Evolutionary conservation across 106 monocot species (phyloP).

Genomic region (Iris macrosiphon): DNA sequence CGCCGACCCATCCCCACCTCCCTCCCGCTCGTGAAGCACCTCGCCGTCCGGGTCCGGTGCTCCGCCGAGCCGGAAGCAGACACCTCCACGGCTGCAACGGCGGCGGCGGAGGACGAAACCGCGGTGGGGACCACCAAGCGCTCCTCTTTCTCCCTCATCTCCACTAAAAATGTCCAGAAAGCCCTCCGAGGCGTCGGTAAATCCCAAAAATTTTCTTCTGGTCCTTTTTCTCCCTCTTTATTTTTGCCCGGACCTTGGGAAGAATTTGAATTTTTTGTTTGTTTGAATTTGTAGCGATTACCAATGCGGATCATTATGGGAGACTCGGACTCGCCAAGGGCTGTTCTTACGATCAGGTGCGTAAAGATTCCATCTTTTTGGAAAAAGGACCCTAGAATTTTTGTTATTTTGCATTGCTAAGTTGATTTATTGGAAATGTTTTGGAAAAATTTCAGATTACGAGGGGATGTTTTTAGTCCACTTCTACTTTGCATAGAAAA

Average conservation of each 20-base stretch:
- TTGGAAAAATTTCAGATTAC: too few relatives aligned
- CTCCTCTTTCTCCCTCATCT: constrained; percentile 36
- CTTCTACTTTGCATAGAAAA: too few relatives aligned
- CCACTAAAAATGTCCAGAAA: constrained; percentile 66
- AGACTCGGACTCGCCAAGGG: constrained; percentile 64
- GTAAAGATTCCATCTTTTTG: too few relatives aligned
- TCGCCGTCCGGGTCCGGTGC: constrained; percentile 21
- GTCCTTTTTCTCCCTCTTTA: not conserved
- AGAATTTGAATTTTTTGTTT: not conserved
- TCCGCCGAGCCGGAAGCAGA: constrained; percentile 24
- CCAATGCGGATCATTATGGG: constrained; percentile 71
- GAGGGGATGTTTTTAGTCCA: too few relatives aligned
- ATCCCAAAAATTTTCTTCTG: not conserved
- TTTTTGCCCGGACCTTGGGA: not conserved
- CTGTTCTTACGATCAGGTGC: constrained; percentile 65
- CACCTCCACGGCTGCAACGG: too few relatives aligned
- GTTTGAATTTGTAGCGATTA: constrained; percentile 45
- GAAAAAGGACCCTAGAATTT: too few relatives aligned
- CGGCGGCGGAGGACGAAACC: constrained; percentile 12
- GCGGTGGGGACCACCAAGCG: constrained; percentile 23
- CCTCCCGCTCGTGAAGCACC: not conserved
- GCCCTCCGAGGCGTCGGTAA: constrained; percentile 80
- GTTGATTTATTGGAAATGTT: too few relatives aligned
- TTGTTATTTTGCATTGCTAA: too few relatives aligned
- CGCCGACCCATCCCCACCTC: not conserved